Evolutionary conservation across 2,329 filamentous ascomycete genomes (phyloP), one percentile per base, ranked within the genome.

Genomic region (Colletotrichum sp.): DNA sequence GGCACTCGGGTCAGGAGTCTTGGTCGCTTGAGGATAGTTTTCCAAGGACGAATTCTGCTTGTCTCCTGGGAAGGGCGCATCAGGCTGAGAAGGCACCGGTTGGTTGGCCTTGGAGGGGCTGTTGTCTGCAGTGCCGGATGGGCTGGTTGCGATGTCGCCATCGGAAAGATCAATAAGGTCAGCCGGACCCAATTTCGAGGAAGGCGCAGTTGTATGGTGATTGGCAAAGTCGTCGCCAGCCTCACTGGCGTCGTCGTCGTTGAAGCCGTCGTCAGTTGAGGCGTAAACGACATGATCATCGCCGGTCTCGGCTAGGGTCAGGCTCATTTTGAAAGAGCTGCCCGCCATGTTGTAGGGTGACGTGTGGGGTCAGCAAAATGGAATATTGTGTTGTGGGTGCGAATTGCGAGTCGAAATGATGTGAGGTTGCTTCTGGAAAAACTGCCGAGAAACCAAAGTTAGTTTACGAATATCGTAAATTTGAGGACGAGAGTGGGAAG

Each of bases 91-190:
- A 34, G 34, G 32, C 10, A n/a, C 8, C 28, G 28, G 55, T 6
- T 30, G 4, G 13, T 30, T 13, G 18, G 8, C 30, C 32, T 73
- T 26, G 39, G 36, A 3, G 21, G n/a, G 28, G 4, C 28, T 26
- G 21, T 10, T 30, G 9, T 21, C 4, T 7, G n/a, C 28, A 26
- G 18, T 32, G 26, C n/a, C 55, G 12, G 21, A 24, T 7, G 24
- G 52, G 7, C 16, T 48, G 34, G 32, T 7, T 18, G 21, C 57
- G 14, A 36, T 18, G 4, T 43, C 32, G 1, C 30, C 39, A 4
- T 55, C 64, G 9, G 61, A 66, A n/a, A 76, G 68, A 24, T 76
- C 74, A 7, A 76, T 76, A 26, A 74, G 71, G 6, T 60, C 66
- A 18, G 64, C n/a, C 4, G 59, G 68, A 2, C 18, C 57, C 5